Evolutionary conservation across 768 basidiomycete species (phyloP).

Genomic region (Roridomyces roridus): DNA sequence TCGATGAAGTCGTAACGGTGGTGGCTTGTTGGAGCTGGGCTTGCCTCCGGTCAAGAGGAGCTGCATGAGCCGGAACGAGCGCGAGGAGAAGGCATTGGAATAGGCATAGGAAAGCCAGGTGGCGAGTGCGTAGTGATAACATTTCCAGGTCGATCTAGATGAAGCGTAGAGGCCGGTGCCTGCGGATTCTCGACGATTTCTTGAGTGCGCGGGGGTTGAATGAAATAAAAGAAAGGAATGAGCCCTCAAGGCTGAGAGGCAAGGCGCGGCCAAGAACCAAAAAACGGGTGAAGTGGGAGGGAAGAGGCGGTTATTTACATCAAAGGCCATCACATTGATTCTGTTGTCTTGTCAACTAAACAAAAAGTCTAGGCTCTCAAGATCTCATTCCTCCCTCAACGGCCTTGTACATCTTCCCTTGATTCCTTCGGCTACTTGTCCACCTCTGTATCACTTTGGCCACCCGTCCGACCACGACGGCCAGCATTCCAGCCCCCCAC

Average conservation of each 20-base stretch:
- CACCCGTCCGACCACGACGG: slow-evolving; percentile 60
- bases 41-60: slow-evolving; percentile 44
- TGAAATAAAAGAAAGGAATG: slow-evolving; percentile 50
- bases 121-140: slow-evolving; percentile 40
- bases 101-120: slow-evolving; percentile 43
- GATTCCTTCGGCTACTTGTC: slow-evolving; percentile 64
- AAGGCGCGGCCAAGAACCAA: slow-evolving; percentile 30
- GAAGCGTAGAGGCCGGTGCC: slow-evolving; percentile 53
- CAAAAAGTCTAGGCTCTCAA: slow-evolving; percentile 33
- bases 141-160: slow-evolving; percentile 35
- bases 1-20: slow-evolving; percentile 50
- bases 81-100: slow-evolving; percentile 45
- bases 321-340: slow-evolving; percentile 24
- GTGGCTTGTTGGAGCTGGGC: slow-evolving; percentile 35
- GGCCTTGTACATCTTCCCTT: slow-evolving; percentile 82
- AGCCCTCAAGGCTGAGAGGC: slow-evolving; percentile 48
- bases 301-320: slow-evolving; percentile 15
- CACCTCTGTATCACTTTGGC: slow-evolving; percentile 82
- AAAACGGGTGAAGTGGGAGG: slow-evolving; percentile 31
- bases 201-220: slow-evolving; percentile 35
- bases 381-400: slow-evolving; percentile 75
- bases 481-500: slow-evolving; percentile 68
- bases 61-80: slow-evolving; percentile 38
- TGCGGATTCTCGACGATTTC: slow-evolving; percentile 51
- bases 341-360: background rate